Conservation (phyloP, 1,284 basidiomycete species). For the Porogramme epimiltina region DNA sequence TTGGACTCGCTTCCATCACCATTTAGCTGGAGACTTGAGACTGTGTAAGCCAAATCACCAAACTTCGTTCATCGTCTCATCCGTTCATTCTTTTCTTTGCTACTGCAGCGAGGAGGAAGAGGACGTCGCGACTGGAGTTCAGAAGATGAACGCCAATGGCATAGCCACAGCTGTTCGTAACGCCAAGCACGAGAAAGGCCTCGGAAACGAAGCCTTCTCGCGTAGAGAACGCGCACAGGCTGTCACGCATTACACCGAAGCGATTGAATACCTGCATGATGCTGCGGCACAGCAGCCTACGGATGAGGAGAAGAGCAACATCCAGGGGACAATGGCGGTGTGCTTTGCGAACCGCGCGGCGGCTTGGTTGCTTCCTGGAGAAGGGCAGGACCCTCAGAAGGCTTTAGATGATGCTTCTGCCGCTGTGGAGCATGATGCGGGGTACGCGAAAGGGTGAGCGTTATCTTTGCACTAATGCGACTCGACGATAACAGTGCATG, state of each 20-base stretch:
- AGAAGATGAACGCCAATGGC: slow-evolving; percentile 29
- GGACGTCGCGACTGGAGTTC: slow-evolving; percentile 32
- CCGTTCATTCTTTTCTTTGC: no score
- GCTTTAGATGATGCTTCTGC: slow-evolving; percentile 22
- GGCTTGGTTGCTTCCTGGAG: slow-evolving; percentile 22
- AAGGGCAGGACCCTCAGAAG: slow-evolving; percentile 21
- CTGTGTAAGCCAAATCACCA: slow-evolving; percentile 16
- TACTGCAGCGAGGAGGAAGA: slow-evolving; percentile 31
- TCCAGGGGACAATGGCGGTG: slow-evolving; percentile 32
- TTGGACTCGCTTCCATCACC: slow-evolving; percentile 38
- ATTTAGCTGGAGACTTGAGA: slow-evolving; percentile 40
- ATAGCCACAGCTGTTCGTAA: slow-evolving; percentile 23
- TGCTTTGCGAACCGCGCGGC: slow-evolving; percentile 37
- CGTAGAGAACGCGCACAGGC: slow-evolving; percentile 33
- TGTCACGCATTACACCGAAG: slow-evolving; percentile 34
- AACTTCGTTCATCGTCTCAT: neutral
- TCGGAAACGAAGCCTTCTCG: slow-evolving; percentile 34
- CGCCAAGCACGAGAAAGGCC: slow-evolving; percentile 30
- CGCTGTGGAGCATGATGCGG: slow-evolving; percentile 13
- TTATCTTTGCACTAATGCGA: neutral
- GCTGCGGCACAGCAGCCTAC: slow-evolving; percentile 33
- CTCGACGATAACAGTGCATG: neutral
- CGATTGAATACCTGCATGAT: slow-evolving; percentile 32
- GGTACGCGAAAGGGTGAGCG: slow-evolving; percentile 25
- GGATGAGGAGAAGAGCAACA: slow-evolving; percentile 28